Evolutionary conservation across 2,329 filamentous ascomycete genomes (phyloP).

Genomic region (Fusarium sp.): DNA sequence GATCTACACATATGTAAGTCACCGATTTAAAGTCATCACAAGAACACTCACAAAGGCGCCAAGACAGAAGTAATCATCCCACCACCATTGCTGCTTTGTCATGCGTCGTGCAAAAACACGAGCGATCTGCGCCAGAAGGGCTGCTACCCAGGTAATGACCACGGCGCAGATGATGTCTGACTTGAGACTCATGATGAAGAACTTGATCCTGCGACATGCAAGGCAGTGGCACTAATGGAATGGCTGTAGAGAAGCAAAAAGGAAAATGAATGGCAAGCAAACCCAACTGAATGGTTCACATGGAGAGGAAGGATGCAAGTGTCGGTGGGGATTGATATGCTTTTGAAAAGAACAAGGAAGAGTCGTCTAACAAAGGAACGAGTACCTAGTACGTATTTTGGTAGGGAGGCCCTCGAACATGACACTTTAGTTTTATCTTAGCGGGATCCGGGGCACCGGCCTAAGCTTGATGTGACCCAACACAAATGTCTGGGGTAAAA

Average conservation of each 20-base stretch:
- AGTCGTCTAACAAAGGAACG: neutral
- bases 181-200: conserved; percentile 33
- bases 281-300: neutral
- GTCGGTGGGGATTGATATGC: conserved; percentile 29
- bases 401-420: neutral
- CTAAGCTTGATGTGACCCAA: neutral
- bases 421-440: neutral
- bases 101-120: conserved; percentile 38
- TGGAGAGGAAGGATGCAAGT: neutral
- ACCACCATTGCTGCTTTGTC: conserved; percentile 43
- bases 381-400: neutral
- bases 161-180: conserved; percentile 30
- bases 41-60: conserved; percentile 37
- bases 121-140: conserved; percentile 33
- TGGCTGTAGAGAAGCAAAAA: neutral
- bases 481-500: conserved; percentile 24
- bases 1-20: conserved; percentile 22
- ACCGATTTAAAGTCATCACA: neutral
- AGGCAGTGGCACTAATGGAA: neutral
- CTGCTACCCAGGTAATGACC: conserved; percentile 37
- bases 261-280: conserved; percentile 6
- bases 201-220: conserved; percentile 3
- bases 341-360: conserved; percentile 26
- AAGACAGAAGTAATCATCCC: conserved; percentile 41
- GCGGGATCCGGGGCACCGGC: conserved; percentile 1